These are phyloP conservation scores for Thuidium tamariscinum DNA, from an alignment of 225 moss, liverwort and hornwort species.

Conservation along the genomic window DNA sequence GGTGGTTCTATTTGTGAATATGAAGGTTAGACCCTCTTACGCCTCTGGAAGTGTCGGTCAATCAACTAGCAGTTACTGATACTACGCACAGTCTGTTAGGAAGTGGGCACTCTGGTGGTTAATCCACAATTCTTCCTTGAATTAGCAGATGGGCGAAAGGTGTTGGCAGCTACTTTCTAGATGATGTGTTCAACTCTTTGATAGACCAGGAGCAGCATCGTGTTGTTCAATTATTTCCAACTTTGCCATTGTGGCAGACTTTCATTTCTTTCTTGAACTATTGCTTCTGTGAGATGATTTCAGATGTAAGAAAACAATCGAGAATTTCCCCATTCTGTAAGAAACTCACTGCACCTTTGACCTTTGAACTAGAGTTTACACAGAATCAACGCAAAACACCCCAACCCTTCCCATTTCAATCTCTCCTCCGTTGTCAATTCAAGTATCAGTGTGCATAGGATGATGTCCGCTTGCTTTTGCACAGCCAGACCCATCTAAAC, in stretches of 20 bases:
- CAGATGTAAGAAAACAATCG: neutral
- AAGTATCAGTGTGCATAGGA: neutral
- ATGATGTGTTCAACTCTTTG: neutral
- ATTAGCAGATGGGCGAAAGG: neutral
- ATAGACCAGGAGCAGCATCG: neutral
- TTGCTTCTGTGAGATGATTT: neutral
- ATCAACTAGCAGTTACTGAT: neutral
- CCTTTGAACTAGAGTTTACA: neutral
- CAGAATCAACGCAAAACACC: neutral
- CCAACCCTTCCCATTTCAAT: neutral
- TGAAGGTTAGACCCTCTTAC: neutral
- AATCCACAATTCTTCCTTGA: neutral
- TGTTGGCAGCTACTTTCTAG: neutral
- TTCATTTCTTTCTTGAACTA: neutral
- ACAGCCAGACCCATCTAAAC: neutral
- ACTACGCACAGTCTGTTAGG: neutral
- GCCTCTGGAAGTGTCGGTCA: neutral
- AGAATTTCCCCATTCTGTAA: neutral
- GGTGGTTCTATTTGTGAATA: neutral
- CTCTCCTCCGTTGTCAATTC: neutral
- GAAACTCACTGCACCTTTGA: neutral
- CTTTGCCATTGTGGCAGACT: neutral
- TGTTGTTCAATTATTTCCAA: neutral
- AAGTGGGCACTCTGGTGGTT: neutral
- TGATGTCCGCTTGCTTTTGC: neutral